phyloP scores from a whole-genome alignment of 345 rosid genomes.

The Hibiscus tridactylites region DNA sequence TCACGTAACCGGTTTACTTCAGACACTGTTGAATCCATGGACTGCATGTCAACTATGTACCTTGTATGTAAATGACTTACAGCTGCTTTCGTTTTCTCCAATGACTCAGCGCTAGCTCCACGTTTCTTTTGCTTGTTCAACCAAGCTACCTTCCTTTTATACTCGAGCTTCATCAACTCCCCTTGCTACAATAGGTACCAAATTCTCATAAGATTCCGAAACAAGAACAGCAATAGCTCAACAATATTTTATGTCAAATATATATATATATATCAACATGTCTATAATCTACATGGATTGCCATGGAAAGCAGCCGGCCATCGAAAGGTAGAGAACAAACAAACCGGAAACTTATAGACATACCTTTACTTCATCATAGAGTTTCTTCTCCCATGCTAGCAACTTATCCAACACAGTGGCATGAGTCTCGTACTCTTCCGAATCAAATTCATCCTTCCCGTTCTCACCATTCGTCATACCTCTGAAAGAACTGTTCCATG shows the following conservation, averaged over 20 bases:
- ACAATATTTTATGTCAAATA: not conserved
- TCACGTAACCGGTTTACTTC: slow-evolving; percentile 90
- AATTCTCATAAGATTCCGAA: slow-evolving; percentile 6
- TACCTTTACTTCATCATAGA: slow-evolving; percentile 97
- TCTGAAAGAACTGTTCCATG: slow-evolving; percentile 82
- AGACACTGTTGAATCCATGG: slow-evolving; percentile 89
- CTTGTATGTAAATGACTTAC: slow-evolving; percentile 87
- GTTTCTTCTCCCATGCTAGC: slow-evolving; percentile 96
- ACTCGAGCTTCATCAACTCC: slow-evolving; percentile 94
- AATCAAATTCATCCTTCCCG: slow-evolving; percentile 59
- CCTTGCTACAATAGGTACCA: slow-evolving; percentile 56
- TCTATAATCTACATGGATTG: not conserved
- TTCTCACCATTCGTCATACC: slow-evolving; percentile 53
- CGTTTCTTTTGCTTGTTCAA: slow-evolving; percentile 80
- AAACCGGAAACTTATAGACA: not conserved
- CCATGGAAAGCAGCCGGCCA: not conserved
- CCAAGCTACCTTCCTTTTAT: slow-evolving; percentile 66
- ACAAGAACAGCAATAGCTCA: not conserved
- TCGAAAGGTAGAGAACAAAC: not conserved
- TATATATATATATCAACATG: not conserved
- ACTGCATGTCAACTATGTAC: slow-evolving; percentile 97
- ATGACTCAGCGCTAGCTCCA: slow-evolving; percentile 57
- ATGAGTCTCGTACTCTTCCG: slow-evolving; percentile 76
- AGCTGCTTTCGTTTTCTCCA: slow-evolving; percentile 92
- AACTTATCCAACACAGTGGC: slow-evolving; percentile 91